Evolutionary conservation across 192 early-diverging fungal genomes (phyloP).

Genomic region (Spinellus fusiger): DNA sequence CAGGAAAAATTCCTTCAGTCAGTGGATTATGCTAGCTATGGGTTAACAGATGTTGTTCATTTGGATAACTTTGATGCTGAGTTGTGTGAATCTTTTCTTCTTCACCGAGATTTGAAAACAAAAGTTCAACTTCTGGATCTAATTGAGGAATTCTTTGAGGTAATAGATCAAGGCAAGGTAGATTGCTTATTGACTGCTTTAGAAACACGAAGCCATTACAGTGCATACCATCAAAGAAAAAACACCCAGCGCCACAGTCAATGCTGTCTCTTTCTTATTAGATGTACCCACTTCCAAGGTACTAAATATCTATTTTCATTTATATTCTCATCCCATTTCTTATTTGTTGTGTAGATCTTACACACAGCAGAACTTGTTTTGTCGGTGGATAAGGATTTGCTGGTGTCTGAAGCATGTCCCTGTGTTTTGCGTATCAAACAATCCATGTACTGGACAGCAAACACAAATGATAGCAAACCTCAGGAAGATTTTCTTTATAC

Average conservation of each 20-base stretch:
- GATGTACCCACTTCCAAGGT: constrained; percentile 42
- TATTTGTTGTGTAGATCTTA: constrained; percentile 31
- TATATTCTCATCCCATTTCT: neutral
- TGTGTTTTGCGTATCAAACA: constrained; percentile 47
- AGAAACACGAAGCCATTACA: constrained; percentile 39
- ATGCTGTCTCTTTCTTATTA: constrained; percentile 33
- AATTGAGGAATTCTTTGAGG: constrained; percentile 51
- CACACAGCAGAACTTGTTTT: constrained; percentile 48
- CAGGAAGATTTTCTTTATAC: constrained; percentile 50
- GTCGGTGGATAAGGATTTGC: constrained; percentile 30
- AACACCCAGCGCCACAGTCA: neutral
- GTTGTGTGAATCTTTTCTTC: constrained; percentile 41
- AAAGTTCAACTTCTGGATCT: constrained; percentile 44
- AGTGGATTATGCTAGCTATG: constrained; percentile 57
- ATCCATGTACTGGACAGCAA: constrained; percentile 44
- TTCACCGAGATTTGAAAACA: constrained; percentile 41
- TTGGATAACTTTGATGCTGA: constrained; percentile 47
- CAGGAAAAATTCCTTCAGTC: constrained; percentile 40
- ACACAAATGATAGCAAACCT: constrained; percentile 5
- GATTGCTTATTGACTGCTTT: neutral
- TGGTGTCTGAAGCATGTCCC: constrained; percentile 51
- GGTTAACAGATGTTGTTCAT: constrained; percentile 47
- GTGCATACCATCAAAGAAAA: constrained; percentile 33
- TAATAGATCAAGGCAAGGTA: constrained; percentile 6
- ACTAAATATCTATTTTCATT: neutral